Conservation (phyloP, 768 basidiomycete genomes). For the Leccinellum albellum region DNA sequence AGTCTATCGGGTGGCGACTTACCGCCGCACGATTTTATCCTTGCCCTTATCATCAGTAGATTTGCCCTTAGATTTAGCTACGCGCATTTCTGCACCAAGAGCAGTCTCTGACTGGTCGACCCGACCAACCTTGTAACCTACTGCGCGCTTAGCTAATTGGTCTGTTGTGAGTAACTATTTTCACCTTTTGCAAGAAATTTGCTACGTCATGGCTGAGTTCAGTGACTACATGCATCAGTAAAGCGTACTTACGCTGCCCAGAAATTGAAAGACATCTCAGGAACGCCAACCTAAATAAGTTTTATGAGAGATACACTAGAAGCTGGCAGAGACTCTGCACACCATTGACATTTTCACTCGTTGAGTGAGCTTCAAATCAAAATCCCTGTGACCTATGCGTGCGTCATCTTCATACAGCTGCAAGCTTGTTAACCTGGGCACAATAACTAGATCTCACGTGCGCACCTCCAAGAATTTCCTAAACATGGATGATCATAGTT, state of each 20-base stretch:
- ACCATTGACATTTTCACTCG: slow-evolving; percentile 99
- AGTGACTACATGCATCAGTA: not conserved
- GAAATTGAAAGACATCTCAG: slow-evolving; percentile 88
- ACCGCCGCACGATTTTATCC: slow-evolving; percentile 89
- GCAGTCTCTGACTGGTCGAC: slow-evolving; percentile 98
- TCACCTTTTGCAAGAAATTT: slow-evolving; percentile 73
- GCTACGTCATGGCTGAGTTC: slow-evolving; percentile 31
- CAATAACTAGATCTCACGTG: not conserved
- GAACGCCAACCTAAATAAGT: slow-evolving; percentile 77
- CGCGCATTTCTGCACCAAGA: slow-evolving; percentile 93
- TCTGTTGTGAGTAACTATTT: not conserved
- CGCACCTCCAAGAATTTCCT: slow-evolving; percentile 80
- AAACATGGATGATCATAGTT: slow-evolving; percentile 17
- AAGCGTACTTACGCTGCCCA: slow-evolving; percentile 73
- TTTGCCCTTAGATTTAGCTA: slow-evolving; percentile 59
- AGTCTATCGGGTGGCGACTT: slow-evolving; percentile 3
- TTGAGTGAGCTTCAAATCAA: slow-evolving; percentile 88
- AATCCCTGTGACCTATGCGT: slow-evolving; percentile 86
- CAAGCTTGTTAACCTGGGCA: not conserved
- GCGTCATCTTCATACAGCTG: slow-evolving; percentile 95
- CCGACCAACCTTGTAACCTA: slow-evolving; percentile 90
- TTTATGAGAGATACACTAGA: not conserved
- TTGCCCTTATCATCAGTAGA: slow-evolving; percentile 49
- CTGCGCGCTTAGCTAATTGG: not conserved
- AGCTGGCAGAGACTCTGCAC: slow-evolving; percentile 9